Conservation (phyloP, 352 stramenopile species). For the Globisporangium nagaii region DNA sequence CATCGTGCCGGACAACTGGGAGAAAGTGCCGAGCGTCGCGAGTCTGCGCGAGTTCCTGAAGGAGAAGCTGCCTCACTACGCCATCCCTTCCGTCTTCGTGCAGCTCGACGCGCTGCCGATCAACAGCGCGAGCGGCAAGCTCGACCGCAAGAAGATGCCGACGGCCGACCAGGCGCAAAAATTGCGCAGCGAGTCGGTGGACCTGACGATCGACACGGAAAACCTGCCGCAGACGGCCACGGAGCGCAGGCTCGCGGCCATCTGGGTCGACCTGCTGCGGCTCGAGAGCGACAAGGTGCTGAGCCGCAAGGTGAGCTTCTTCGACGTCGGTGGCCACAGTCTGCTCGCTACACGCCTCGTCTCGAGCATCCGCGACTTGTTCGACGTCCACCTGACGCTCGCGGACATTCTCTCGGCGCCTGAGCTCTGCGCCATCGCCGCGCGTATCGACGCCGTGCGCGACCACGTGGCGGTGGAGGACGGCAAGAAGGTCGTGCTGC, state of each 20-base stretch:
- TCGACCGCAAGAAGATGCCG: conserved; percentile 86
- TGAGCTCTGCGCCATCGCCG: conserved; percentile 48
- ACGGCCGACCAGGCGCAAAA: conserved; percentile 60
- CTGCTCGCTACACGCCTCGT: conserved; percentile 69
- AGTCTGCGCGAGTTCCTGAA: conserved; percentile 67
- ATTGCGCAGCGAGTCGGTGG: conserved; percentile 70
- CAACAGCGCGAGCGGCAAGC: conserved; percentile 83
- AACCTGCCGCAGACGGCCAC: conserved; percentile 50
- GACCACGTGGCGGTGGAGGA: conserved; percentile 2
- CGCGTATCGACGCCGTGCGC: conserved; percentile 40
- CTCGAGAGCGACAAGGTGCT: conserved; percentile 50
- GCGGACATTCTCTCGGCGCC: conserved; percentile 67
- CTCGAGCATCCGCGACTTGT: conserved; percentile 60
- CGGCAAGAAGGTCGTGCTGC: conserved; percentile 47
- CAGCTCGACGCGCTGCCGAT: conserved; percentile 83
- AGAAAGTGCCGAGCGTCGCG: conserved; percentile 53
- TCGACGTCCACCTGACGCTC: conserved; percentile 63
- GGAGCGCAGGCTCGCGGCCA: conserved; percentile 48
- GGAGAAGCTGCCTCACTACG: conserved; percentile 77
- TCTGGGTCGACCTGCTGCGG: conserved; percentile 65
- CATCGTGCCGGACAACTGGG: conserved; percentile 77
- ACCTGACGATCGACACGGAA: conserved; percentile 39
- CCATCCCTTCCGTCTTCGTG: conserved; percentile 77
- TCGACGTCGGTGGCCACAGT: conserved; percentile 79
- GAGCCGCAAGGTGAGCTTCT: conserved; percentile 67